Base-by-base conservation (phyloP, 2,329 filamentous ascomycete species). In the Fusarium chuoi region DNA sequence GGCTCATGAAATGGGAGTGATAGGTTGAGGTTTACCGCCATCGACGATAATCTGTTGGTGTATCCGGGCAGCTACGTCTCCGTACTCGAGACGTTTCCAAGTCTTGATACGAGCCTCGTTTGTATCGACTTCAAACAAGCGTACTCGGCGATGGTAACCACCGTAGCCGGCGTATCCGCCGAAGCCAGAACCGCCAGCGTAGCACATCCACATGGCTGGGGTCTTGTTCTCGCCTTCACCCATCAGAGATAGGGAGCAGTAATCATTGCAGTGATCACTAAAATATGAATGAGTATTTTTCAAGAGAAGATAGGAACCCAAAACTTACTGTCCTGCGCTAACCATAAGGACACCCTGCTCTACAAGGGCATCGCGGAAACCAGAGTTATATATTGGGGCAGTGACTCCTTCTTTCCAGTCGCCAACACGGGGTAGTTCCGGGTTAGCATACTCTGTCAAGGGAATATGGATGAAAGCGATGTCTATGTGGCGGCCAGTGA, bases 391-490 rank as follows among this genome's bases (percentile, higher is more conserved):
- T 1, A 86, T 87, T 0, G 96, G 96, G 0, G 96, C 96, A 2
- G 96, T 98, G 20, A 96, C 93, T 24, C 90, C 87, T 81, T 99
- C 96, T 61, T 89, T 90, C 90, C 92, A 96, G 33, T 90, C 86
- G 15, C 96, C 96, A 18, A 83, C 71, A 33, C 81, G 81, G 24
- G 92, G 89, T 39, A 92, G 89, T 6, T 89, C 85, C 3, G 84
- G 80, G 56, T 91, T 88, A 44, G 89, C 87, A 79, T 98, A 98
- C 81, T 99, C 96, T 0, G 96, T 95, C 7, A 99, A 85, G 0
- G 96, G 96, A 63, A 99, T 99, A 81, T 99, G 96, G 71, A 99
- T 97, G 80, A 99, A 99, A 1, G 96, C 94, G 82, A 98, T 90
- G 80, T 99, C 93, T 89, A 99, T 94, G 81, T 98, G 96, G 58